These are phyloP conservation scores for Coemansia sp. DNA, from an alignment of 192 early-diverging fungal species.

Conservation along the genomic window DNA sequence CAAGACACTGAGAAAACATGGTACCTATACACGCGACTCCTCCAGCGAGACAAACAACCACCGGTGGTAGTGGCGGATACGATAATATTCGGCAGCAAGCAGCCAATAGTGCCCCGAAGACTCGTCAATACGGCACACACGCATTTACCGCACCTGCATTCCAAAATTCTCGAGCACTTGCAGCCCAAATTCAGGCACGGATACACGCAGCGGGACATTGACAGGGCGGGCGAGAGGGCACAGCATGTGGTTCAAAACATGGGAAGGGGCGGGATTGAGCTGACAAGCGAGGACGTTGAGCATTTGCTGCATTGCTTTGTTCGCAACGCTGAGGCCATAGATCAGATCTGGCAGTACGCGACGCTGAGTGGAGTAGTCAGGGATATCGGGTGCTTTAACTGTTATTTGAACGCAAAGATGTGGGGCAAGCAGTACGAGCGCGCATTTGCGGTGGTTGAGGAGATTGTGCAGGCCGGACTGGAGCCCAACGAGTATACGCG, in stretches of 20 bases:
- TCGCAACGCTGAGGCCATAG: conserved; percentile 8
- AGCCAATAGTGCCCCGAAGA: neutral
- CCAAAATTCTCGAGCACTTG: neutral
- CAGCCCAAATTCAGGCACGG: neutral
- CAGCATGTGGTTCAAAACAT: neutral
- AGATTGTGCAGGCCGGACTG: conserved; percentile 19
- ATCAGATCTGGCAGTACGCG: conserved; percentile 39
- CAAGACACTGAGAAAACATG: neutral
- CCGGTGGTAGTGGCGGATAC: neutral
- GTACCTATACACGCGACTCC: neutral
- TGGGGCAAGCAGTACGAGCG: conserved; percentile 7
- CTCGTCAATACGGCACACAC: neutral
- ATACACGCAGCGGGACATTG: neutral
- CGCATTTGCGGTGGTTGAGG: conserved; percentile 19
- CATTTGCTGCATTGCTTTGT: conserved; percentile 16
- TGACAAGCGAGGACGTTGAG: conserved; percentile 1
- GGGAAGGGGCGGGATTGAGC: neutral
- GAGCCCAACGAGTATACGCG: conserved; percentile 25
- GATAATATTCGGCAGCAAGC: neutral
- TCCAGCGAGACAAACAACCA: neutral
- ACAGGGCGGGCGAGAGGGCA: neutral
- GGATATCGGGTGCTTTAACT: conserved; percentile 34
- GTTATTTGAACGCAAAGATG: conserved; percentile 22
- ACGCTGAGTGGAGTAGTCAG: conserved; percentile 23
- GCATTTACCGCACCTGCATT: neutral